A percentile compares a stretch with the other conserved stretches of the same genome.
Evolutionary conservation across 257 asterid species (phyloP).

Genomic region (Scutellaria minor): DNA sequence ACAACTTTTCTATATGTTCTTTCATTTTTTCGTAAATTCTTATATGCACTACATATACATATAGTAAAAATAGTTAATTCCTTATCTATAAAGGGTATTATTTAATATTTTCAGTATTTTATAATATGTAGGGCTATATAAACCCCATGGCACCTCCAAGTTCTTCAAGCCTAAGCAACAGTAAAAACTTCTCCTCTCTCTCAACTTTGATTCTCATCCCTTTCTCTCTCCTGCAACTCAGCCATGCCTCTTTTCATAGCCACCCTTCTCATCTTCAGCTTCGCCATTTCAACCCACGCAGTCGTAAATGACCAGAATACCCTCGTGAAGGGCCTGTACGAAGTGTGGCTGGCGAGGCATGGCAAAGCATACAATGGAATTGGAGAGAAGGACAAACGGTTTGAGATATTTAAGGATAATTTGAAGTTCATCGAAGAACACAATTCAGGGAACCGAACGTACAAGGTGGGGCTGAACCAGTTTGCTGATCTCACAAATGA

Average conservation of each 20-base stretch:
- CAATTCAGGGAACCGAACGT: conserved; percentile 56
- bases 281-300: conserved; percentile 46
- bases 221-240: conserved; percentile 4
- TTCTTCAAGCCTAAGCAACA: conserved; percentile 52
- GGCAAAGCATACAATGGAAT: conserved; percentile 68
- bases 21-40: too few species aligned
- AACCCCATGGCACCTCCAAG: conserved; percentile 13
- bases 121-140: conserved; percentile 33
- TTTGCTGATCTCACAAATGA: conserved; percentile 75
- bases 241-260: conserved; percentile 56
- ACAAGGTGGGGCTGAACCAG: conserved; percentile 67
- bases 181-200: neutral
- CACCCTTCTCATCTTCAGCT: conserved; percentile 40
- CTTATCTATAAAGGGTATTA: too few species aligned
- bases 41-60: neutral
- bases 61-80: neutral
- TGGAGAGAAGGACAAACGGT: conserved; percentile 61
- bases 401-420: conserved; percentile 74
- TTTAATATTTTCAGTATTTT: neutral
- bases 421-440: conserved; percentile 68
- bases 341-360: conserved; percentile 62
- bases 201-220: neutral
- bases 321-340: conserved; percentile 49
- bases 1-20: too few species aligned
- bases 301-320: conserved; percentile 28